phyloP scores from a whole-genome alignment of 1,284 basidiomycete genomes.

The Sanghuangporus sanghuang region DNA sequence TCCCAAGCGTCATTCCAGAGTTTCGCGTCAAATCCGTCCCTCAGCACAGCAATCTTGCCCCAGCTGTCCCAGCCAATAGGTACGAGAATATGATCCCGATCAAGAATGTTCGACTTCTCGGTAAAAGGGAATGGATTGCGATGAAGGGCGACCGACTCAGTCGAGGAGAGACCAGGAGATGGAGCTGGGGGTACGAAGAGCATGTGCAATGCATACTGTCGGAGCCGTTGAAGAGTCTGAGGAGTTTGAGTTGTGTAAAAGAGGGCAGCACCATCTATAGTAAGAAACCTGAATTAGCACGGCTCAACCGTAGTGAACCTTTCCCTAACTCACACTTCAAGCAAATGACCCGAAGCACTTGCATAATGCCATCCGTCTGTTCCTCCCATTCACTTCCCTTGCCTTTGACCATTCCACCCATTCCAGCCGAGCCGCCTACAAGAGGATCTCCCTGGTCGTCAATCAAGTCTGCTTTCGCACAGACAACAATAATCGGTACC shows the following conservation, averaged over 20 bases:
- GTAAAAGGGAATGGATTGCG: conserved; percentile 83
- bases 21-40: conserved; percentile 88
- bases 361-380: conserved; percentile 92
- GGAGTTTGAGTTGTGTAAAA: conserved; percentile 90
- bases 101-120: conserved; percentile 85
- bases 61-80: conserved; percentile 97
- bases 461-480: conserved; percentile 88
- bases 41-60: conserved; percentile 90
- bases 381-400: conserved; percentile 93
- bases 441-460: conserved; percentile 74
- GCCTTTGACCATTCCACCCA: conserved; percentile 80
- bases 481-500: conserved; percentile 85
- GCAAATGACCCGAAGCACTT: conserved; percentile 87
- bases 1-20: conserved; percentile 85
- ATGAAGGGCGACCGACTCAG: conserved; percentile 49
- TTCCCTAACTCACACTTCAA: conserved; percentile 69
- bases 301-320: background rate
- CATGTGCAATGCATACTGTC: conserved; percentile 85
- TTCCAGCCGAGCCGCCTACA: conserved; percentile 60
- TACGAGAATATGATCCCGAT: conserved; percentile 87
- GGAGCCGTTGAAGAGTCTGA: conserved; percentile 70
- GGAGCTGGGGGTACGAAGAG: conserved; percentile 77
- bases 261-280: conserved; percentile 81
- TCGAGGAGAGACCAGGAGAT: conserved; percentile 39
- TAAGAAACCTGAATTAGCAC: conserved; percentile 1